Conservation (phyloP, 768 basidiomycete species). For the Boletellus sp. region DNA sequence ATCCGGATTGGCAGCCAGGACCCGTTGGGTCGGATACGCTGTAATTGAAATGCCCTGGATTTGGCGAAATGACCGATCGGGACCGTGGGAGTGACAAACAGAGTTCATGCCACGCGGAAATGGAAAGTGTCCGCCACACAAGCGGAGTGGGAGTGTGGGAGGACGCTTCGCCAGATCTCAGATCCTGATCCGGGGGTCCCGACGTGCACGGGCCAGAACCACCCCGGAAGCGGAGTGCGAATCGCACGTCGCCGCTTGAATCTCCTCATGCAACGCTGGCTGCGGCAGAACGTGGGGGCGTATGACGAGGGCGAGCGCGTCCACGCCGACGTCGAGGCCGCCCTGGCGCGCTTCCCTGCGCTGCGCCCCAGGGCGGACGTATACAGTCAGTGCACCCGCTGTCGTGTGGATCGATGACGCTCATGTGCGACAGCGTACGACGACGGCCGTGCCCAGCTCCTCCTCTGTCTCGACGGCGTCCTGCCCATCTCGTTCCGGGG, state of each 20-base stretch:
- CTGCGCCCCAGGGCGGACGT: constrained; percentile 78
- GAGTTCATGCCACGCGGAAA: constrained; percentile 34
- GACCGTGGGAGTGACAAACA: constrained; percentile 2
- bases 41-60: constrained; percentile 32
- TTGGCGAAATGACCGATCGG: constrained; percentile 30
- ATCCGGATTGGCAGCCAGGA: constrained; percentile 40
- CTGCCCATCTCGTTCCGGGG: constrained; percentile 79
- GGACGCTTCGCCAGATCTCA: constrained; percentile 21
- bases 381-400: constrained; percentile 46
- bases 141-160: constrained; percentile 40
- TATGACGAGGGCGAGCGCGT: constrained; percentile 58
- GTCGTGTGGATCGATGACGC: no score
- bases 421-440: constrained; percentile 65
- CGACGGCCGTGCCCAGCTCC: constrained; percentile 87
- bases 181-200: constrained; percentile 17
- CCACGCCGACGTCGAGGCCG: constrained; percentile 58
- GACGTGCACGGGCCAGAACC: constrained; percentile 17
- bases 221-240: background rate
- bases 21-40: constrained; percentile 24
- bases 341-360: constrained; percentile 50
- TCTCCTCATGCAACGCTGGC: constrained; percentile 46
- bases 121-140: constrained; percentile 48
- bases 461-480: constrained; percentile 88
- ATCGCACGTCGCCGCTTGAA: constrained; percentile 11
- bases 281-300: constrained; percentile 56